These are phyloP conservation scores for Polytrichum formosum DNA, from an alignment of 225 moss, liverwort and hornwort species.

Conservation along the genomic window DNA sequence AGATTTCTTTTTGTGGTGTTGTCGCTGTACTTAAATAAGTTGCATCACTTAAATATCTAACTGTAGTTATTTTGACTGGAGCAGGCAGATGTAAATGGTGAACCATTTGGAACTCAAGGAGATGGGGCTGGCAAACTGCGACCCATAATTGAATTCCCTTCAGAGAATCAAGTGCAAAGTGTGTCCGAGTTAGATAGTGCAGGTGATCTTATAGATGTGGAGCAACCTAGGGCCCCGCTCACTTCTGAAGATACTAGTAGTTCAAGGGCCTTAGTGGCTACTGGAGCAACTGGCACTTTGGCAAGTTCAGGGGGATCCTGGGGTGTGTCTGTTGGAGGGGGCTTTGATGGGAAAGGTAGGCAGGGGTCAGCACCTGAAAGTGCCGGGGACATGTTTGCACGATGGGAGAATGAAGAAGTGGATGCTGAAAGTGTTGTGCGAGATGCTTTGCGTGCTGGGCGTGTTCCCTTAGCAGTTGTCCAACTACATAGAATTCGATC, in stretches of 20 bases:
- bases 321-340: slow-evolving; percentile 15
- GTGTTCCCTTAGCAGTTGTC: slow-evolving; percentile 90
- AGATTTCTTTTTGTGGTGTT: background rate
- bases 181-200: slow-evolving; percentile 21
- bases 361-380: slow-evolving; percentile 66
- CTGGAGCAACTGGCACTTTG: slow-evolving; percentile 35
- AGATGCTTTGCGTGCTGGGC: slow-evolving; percentile 93
- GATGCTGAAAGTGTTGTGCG: slow-evolving; percentile 83
- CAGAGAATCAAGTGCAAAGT: slow-evolving; percentile 34
- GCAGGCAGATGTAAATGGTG: slow-evolving; percentile 45
- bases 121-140: slow-evolving; percentile 27
- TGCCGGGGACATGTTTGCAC: slow-evolving; percentile 87
- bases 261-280: slow-evolving; percentile 56
- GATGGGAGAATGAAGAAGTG: slow-evolving; percentile 85
- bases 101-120: slow-evolving; percentile 18
- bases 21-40: too few relatives aligned
- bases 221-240: slow-evolving; percentile 25
- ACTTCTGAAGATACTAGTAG: slow-evolving; percentile 25
- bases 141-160: slow-evolving; percentile 56
- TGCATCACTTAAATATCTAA: background rate
- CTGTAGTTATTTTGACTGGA: background rate
- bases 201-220: slow-evolving; percentile 16
- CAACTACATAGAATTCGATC: slow-evolving; percentile 82
- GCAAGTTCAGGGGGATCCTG: slow-evolving; percentile 60
- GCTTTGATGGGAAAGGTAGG: slow-evolving; percentile 26